These are phyloP conservation scores for Beta lomatogona DNA, from an alignment of 179 eudicot genomes.

Conservation along the genomic window DNA sequence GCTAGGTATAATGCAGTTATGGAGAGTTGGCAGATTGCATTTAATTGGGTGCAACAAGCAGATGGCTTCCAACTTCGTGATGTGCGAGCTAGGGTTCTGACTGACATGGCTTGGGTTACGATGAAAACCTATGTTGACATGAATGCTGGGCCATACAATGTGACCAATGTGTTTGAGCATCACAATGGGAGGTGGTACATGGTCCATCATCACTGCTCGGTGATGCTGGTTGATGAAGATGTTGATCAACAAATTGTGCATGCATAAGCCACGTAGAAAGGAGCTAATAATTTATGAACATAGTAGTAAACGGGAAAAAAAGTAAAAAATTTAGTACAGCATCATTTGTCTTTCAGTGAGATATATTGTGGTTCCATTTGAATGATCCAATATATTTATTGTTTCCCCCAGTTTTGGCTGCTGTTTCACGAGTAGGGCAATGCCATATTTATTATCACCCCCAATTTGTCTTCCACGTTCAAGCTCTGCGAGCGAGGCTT, in stretches of 20 bases:
- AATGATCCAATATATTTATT: constrained; percentile 29
- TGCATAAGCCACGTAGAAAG: constrained; percentile 31
- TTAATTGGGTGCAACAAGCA: constrained; percentile 66
- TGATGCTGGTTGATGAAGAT: constrained; percentile 52
- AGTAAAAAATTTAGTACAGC: constrained; percentile 29
- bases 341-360: constrained; percentile 37
- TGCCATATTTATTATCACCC: neutral
- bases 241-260: constrained; percentile 53
- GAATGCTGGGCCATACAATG: constrained; percentile 49
- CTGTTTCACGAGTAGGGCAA: constrained; percentile 24
- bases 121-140: constrained; percentile 70
- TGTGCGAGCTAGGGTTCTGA: constrained; percentile 68
- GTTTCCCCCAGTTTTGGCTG: constrained; percentile 36
- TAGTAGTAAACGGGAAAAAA: constrained; percentile 25
- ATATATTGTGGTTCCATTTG: constrained; percentile 29
- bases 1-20: constrained; percentile 74
- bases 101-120: constrained; percentile 87
- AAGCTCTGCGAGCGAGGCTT: neutral
- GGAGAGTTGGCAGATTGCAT: constrained; percentile 83
- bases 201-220: constrained; percentile 93
- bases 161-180: constrained; percentile 78
- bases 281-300: constrained; percentile 33
- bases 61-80: constrained; percentile 73
- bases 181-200: constrained; percentile 84
- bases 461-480: neutral